phyloP scores from a whole-genome alignment of 768 basidiomycete genomes.

The Clathrus columnatus region DNA sequence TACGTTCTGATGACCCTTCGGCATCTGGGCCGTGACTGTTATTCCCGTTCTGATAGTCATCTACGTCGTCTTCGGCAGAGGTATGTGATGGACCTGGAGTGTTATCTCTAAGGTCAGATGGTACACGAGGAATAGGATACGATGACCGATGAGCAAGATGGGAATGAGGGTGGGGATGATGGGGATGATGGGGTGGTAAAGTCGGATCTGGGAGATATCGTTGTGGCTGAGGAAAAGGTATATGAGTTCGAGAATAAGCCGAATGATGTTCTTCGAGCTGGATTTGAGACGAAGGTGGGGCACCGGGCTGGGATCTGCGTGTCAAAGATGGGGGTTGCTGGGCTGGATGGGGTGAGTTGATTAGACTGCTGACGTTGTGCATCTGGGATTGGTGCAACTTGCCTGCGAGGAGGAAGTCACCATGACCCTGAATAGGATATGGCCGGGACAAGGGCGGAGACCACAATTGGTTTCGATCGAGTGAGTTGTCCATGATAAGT shows the following conservation, averaged over 20 bases:
- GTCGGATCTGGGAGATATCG: background rate
- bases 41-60: slow-evolving; percentile 5
- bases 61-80: slow-evolving; percentile 7
- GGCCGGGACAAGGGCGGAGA: slow-evolving; percentile 10
- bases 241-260: slow-evolving; percentile 4
- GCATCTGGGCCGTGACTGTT: background rate
- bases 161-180: background rate
- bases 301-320: slow-evolving; percentile 4
- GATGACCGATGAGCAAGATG: background rate
- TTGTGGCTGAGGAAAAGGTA: slow-evolving; percentile 4
- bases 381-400: slow-evolving; percentile 3
- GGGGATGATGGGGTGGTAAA: background rate
- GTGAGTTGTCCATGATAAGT: slow-evolving; percentile 8
- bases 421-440: slow-evolving; percentile 9
- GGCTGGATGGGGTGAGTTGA: background rate
- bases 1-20: background rate
- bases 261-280: slow-evolving; percentile 11
- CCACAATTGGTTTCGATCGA: slow-evolving; percentile 12
- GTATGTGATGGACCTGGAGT: slow-evolving; percentile 8
- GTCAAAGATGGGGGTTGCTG: background rate
- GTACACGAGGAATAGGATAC: background rate
- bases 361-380: background rate
- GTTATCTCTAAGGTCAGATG: slow-evolving; percentile 2
- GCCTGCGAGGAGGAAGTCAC: slow-evolving; percentile 10
- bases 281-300: slow-evolving; percentile 5